Evolutionary conservation across 1,284 basidiomycete genomes (phyloP), one percentile per base, ranked within the genome.

Genomic region (Cryptococcus neoformans): DNA sequence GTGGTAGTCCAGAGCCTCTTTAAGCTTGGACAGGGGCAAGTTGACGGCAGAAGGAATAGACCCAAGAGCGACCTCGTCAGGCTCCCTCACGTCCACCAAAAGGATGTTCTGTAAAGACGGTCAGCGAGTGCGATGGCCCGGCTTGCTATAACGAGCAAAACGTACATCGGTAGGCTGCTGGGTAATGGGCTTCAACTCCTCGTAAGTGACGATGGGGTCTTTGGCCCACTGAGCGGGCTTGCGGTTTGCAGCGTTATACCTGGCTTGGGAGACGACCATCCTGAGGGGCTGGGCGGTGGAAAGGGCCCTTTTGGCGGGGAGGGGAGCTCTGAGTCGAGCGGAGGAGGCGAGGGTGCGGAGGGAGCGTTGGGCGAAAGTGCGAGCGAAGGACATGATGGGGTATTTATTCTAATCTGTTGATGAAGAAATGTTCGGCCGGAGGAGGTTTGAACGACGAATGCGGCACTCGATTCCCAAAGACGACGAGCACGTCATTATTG

Each of bases 41-140:
- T 95, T 94, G 68, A 99, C 92, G 5, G 94, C 85, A 10, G 91
- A 93, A 3, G 96, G 96, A 68, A 99, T 97, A 71, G 89, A 89
- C 35, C 96, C 95, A 74, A 95, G 90, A 2, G 88, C 83, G 39
- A 94, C 90, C 77, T 99, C 96, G 64, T 92, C 86, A 3, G 88
- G 89, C 76, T 99, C 96, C 37, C 96, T 87, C 6, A 99, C 94
- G 75, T 99, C 92, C 58, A 95, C 85, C 53, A 94, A 68, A 70
- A 88, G 89, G n/a, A 86, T 81, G 62, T 90, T 81, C 90, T 94
- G 64, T 16, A 49, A 16, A 12, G 12, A 11, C 21, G 11, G 21
- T 49, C 48, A 51, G 45, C 48, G 34, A 38, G 10, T 16, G 28
- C 28, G 28, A 4, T 28, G 34, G 14, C 10, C 10, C 46, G 4